Base-by-base conservation (phyloP, 2,329 filamentous ascomycete genomes). In the Ceratocystis papillata region DNA sequence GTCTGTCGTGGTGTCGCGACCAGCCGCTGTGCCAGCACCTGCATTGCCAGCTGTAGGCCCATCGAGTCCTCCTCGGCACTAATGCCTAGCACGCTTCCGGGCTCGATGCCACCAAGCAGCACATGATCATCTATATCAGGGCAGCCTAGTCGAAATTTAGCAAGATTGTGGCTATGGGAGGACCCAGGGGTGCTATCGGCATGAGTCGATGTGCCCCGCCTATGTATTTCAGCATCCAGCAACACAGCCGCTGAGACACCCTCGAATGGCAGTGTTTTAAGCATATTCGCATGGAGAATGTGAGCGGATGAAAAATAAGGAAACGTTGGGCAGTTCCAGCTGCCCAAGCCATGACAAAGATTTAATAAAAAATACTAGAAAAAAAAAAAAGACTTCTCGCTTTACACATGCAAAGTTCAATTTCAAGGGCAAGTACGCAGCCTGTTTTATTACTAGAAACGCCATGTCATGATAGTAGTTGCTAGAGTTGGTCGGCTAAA, bases 51-150 rank as follows among this genome's bases (percentile, higher is more conserved):
- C 72, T 76, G 68, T 30, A 81, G 67, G 0, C 78, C 80, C 67
- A 81, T 72, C n/a, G 75, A 75, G 50, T 78, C 79, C 22, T 79
- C 78, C 72, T 83, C 81, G 0, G 79, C 74, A 65, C 81, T 85
- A 65, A 84, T 65, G 0, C 82, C 83, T 1, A 83, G 78, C 0
- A 85, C 77, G 22, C 73, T 74, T 0, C 81, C 82, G n/a, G 79
- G 72, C 71, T 80, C 77, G 10, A 83, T 73, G 0, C 80, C 81
- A 1, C 74, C 75, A 5, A 77, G 66, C 4, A 84, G 73, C 5
- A 80, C 75, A 37, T 78, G 71, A 1, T 75, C 72, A 69, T 85
- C 82, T 44, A 85, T 69, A 68, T 79, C 80, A 1, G 62, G 53
- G 64, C 80, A 82, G 12, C 81, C 82, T n/a, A 59, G 10, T 1